Conservation (phyloP, 2,329 filamentous ascomycete genomes). For the Hansfordia pulvinata region DNA sequence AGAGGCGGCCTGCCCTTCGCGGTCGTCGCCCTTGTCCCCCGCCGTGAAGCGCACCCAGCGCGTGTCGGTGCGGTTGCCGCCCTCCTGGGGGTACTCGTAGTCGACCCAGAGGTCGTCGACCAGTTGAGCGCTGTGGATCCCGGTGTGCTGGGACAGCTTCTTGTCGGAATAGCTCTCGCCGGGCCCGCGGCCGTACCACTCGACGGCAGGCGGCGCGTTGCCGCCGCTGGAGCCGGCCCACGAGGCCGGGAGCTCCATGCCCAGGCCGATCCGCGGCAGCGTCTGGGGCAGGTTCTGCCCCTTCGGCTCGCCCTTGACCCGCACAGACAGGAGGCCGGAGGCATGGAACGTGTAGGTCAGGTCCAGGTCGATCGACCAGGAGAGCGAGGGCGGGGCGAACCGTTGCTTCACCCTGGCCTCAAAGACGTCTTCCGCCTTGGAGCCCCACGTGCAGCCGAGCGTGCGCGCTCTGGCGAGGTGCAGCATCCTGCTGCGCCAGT, state of each 20-base stretch:
- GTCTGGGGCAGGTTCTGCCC: constrained; percentile 38
- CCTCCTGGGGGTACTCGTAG: constrained; percentile 58
- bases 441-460: constrained; percentile 14
- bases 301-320: constrained; percentile 29
- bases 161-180: constrained; percentile 57
- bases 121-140: constrained; percentile 25
- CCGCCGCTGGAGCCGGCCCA: constrained; percentile 8
- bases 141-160: constrained; percentile 45
- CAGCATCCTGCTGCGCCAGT: constrained; percentile 33
- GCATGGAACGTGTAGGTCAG: constrained; percentile 41
- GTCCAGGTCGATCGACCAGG: constrained; percentile 39
- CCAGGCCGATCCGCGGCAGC: constrained; percentile 49
- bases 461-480: constrained; percentile 25
- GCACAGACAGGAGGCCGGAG: constrained; percentile 30
- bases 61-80: constrained; percentile 49
- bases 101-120: constrained; percentile 42
- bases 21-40: too few relatives aligned
- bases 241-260: constrained; percentile 19
- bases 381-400: constrained; percentile 47
- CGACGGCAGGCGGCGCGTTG: constrained; percentile 17
- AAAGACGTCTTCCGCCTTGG: constrained; percentile 13
- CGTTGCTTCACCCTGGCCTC: constrained; percentile 31
- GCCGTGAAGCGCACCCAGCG: constrained; percentile 37
- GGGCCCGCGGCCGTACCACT: constrained; percentile 55
- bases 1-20: constrained; percentile 7